These are phyloP conservation scores for Anthostomella pinea DNA, from an alignment of 2,329 filamentous ascomycete species.

Conservation along the genomic window DNA sequence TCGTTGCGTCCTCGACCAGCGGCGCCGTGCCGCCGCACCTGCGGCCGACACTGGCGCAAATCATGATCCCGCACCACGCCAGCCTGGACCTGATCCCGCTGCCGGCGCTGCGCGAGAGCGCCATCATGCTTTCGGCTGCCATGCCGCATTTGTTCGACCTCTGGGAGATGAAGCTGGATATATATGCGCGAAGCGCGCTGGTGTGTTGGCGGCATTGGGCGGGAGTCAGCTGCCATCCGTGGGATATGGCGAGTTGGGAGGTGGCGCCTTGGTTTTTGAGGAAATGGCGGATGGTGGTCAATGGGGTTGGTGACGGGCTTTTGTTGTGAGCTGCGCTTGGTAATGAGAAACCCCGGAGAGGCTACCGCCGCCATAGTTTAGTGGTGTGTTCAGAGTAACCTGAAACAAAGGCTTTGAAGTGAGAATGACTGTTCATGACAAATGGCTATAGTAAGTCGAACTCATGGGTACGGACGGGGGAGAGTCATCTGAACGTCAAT, in stretches of 20 bases:
- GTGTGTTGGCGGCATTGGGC: conserved; percentile 15
- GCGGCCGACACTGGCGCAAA: conserved; percentile 36
- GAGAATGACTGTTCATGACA: too few species aligned
- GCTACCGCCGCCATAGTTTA: too few species aligned
- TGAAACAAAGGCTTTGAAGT: too few species aligned
- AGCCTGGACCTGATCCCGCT: conserved; percentile 37
- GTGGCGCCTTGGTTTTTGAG: conserved; percentile 19
- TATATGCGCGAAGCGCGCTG: conserved; percentile 31
- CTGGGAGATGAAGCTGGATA: conserved; percentile 36
- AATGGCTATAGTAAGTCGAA: too few species aligned
- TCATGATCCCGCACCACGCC: conserved; percentile 36
- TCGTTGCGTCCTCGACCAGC: conserved; percentile 19
- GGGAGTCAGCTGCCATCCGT: conserved; percentile 26
- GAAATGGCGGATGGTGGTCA: conserved; percentile 16
- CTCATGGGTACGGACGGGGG: too few species aligned
- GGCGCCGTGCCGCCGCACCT: conserved; percentile 30
- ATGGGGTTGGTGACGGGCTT: too few species aligned
- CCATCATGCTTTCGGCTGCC: conserved; percentile 31
- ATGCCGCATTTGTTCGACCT: conserved; percentile 31
- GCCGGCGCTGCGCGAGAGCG: conserved; percentile 31
- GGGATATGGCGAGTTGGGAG: conserved; percentile 30
- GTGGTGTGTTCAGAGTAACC: too few species aligned
- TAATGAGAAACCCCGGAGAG: too few species aligned
- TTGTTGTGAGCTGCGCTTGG: too few species aligned
- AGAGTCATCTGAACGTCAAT: too few species aligned